Evolutionary conservation across 192 early-diverging fungal genomes (phyloP).

Genomic region (Ramicandelaber brevisporus): DNA sequence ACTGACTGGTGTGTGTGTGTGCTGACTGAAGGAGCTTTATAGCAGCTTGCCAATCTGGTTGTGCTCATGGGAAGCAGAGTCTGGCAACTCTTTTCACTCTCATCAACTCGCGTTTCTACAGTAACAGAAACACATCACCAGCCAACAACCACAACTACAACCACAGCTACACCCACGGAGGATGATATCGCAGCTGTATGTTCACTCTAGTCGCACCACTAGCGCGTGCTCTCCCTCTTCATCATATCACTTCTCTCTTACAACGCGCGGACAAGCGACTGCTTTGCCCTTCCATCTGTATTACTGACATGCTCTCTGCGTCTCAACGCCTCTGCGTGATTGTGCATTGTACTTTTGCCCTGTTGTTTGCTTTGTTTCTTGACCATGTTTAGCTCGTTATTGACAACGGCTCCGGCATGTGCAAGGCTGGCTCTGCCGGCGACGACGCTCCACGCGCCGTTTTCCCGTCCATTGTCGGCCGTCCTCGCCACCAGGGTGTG

Average conservation of each 20-base stretch:
- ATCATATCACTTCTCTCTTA: too few relatives aligned
- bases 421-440: constrained; percentile 46
- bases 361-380: constrained; percentile 1
- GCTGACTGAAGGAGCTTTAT: too few relatives aligned
- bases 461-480: constrained; percentile 43
- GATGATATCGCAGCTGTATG: too few relatives aligned
- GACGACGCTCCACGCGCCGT: constrained; percentile 29
- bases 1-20: constrained; percentile 63
- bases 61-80: too few relatives aligned
- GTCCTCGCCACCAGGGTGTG: constrained; percentile 39
- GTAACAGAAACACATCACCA: too few relatives aligned
- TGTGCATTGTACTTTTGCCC: constrained; percentile 6
- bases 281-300: constrained; percentile 1
- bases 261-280: too few relatives aligned
- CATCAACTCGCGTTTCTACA: too few relatives aligned
- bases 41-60: too few relatives aligned
- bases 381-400: constrained; percentile 26
- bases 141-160: too few relatives aligned
- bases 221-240: not conserved
- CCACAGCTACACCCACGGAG: too few relatives aligned
- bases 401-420: constrained; percentile 49
- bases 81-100: too few relatives aligned
- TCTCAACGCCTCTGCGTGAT: not conserved
- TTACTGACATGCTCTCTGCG: not conserved
- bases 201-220: not conserved